A percentile compares a stretch with the other conserved stretches of the same genome.
Conservation (phyloP, 2,329 filamentous ascomycete genomes). For the Xylaria sp. region DNA sequence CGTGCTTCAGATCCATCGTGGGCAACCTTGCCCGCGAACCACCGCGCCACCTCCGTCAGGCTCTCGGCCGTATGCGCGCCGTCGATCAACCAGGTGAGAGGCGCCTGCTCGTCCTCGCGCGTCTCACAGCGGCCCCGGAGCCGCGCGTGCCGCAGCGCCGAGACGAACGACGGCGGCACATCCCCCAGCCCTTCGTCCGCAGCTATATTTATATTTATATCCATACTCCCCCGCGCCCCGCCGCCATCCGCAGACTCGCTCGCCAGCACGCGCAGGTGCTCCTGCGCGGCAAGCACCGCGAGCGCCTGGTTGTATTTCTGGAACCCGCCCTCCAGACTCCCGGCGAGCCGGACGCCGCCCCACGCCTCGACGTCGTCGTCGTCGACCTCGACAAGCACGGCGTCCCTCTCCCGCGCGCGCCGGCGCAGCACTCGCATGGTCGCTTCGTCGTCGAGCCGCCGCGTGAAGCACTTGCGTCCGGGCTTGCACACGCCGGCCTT, state of each 20-base stretch:
- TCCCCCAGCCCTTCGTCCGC: constrained; percentile 30
- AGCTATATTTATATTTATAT: no score
- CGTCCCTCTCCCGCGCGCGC: constrained; percentile 63
- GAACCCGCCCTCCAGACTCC: constrained; percentile 54
- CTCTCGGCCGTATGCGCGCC: constrained; percentile 89
- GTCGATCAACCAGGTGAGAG: constrained; percentile 79
- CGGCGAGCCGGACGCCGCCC: constrained; percentile 44
- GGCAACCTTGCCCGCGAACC: constrained; percentile 65
- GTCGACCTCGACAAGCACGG: constrained; percentile 50
- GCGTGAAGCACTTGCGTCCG: constrained; percentile 66
- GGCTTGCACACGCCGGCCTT: constrained; percentile 86
- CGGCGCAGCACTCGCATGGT: constrained; percentile 57
- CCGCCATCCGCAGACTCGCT: neutral
- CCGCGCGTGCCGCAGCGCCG: constrained; percentile 69
- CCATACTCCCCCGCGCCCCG: constrained; percentile 6
- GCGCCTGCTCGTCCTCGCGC: constrained; percentile 45
- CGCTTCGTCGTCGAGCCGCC: constrained; percentile 48
- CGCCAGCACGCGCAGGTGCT: constrained; percentile 55
- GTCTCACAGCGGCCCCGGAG: constrained; percentile 83
- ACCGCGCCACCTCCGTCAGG: constrained; percentile 74
- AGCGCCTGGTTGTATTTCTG: constrained; percentile 65
- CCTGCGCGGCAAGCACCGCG: constrained; percentile 59
- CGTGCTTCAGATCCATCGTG: constrained; percentile 30
- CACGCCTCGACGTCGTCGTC: constrained; percentile 47
- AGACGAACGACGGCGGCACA: constrained; percentile 61